phyloP scores from a whole-genome alignment of 441 rosid genomes.

The Gossypium gossypioides region DNA sequence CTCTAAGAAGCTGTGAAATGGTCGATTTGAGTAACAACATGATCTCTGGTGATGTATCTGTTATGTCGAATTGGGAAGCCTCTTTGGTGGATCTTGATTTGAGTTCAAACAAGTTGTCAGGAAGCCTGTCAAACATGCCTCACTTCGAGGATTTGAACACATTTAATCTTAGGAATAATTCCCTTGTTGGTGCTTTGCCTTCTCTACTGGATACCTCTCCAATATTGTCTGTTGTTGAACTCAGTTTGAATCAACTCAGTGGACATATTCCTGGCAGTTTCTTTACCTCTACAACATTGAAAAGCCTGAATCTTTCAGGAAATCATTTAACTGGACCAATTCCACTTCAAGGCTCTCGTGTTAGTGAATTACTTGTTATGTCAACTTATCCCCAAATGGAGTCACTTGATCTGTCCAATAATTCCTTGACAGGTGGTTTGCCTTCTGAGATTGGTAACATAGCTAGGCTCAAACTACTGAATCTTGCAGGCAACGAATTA shows the following conservation, averaged over 20 bases:
- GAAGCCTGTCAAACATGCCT: slow-evolving; percentile 53
- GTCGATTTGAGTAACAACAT: slow-evolving; percentile 70
- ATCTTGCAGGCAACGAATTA: slow-evolving; percentile 55
- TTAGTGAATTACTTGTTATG: slow-evolving; percentile 44
- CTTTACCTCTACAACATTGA: slow-evolving; percentile 47
- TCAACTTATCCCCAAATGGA: slow-evolving; percentile 48
- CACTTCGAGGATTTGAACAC: slow-evolving; percentile 40
- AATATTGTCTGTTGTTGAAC: slow-evolving; percentile 52
- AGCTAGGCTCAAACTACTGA: slow-evolving; percentile 49
- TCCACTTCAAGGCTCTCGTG: slow-evolving; percentile 49
- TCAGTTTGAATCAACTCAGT: slow-evolving; percentile 54
- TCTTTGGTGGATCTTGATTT: slow-evolving; percentile 62
- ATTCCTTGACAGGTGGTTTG: slow-evolving; percentile 55
- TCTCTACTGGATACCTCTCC: slow-evolving; percentile 38
- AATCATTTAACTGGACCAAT: slow-evolving; percentile 67
- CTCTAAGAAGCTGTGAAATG: slow-evolving; percentile 30
- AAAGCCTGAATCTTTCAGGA: slow-evolving; percentile 63
- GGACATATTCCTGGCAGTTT: slow-evolving; percentile 60
- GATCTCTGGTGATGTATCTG: slow-evolving; percentile 53
- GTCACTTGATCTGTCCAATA: slow-evolving; percentile 78
- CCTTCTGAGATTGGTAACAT: slow-evolving; percentile 57
- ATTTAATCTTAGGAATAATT: slow-evolving; percentile 56
- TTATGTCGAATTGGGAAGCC: slow-evolving; percentile 54
- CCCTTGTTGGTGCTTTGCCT: slow-evolving; percentile 48
- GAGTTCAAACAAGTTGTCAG: slow-evolving; percentile 68